Percentiles rank a stretch among this genome's conserved stretches.
phyloP scores from a whole-genome alignment of 83 land plant genomes.

The Larix sibirica region DNA sequence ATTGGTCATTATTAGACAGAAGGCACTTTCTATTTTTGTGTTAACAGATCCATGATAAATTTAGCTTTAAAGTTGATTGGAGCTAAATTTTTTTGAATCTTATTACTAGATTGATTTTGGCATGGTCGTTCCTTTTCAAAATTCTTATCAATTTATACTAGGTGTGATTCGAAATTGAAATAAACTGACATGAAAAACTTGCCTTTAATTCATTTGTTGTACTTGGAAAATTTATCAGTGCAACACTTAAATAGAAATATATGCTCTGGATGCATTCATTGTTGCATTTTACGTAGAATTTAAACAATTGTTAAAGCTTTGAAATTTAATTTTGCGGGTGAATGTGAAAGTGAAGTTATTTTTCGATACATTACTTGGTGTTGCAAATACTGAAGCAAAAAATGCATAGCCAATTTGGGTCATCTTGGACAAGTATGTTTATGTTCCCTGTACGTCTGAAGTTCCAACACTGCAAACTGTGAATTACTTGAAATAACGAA shows the following conservation, averaged over 20 bases:
- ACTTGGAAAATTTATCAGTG: background rate
- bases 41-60: too few relatives aligned
- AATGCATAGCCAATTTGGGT: constrained; percentile 77
- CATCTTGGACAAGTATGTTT: constrained; percentile 81
- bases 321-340: constrained; percentile 41
- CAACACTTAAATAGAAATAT: background rate
- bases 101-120: background rate
- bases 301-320: background rate
- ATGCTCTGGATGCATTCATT: background rate
- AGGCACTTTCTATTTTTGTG: too few relatives aligned
- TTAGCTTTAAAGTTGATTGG: too few relatives aligned
- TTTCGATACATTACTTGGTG: constrained; percentile 43
- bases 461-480: background rate
- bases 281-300: background rate
- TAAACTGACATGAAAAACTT: background rate
- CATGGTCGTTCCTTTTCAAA: too few relatives aligned
- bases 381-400: constrained; percentile 65
- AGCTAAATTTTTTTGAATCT: background rate
- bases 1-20: too few relatives aligned
- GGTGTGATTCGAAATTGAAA: background rate
- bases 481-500: background rate
- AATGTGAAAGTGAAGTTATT: constrained; percentile 71
- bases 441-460: background rate
- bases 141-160: background rate
- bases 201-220: background rate